A percentile compares a stretch with the other conserved stretches of the same genome.
phyloP scores from a whole-genome alignment of 2,329 filamentous ascomycete genomes.

The Lachnellula occidentalis region DNA sequence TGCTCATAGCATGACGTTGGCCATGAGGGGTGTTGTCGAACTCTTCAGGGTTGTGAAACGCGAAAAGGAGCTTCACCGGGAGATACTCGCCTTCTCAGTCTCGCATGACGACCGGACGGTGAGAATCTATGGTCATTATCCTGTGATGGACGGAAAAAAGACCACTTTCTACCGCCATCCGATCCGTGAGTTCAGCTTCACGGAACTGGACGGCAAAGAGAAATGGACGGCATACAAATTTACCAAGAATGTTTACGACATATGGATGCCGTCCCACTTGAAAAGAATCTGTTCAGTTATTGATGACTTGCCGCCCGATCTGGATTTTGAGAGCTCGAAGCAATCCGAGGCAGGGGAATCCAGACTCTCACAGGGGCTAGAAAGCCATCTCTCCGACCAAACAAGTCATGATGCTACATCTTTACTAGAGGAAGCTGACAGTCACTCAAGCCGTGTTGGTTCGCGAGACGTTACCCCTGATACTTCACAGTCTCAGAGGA shows the following conservation, averaged over 20 bases:
- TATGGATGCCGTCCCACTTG: conserved; percentile 28
- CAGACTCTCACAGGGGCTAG: conserved; percentile 12
- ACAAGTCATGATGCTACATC: conserved; percentile 1
- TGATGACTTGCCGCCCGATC: conserved; percentile 25
- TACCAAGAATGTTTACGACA: conserved; percentile 29
- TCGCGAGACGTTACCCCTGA: conserved; percentile 6
- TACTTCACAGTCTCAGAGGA: conserved; percentile 3
- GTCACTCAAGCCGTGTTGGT: neutral
- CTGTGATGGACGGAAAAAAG: conserved; percentile 14
- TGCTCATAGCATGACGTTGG: conserved; percentile 38
- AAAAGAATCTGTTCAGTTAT: conserved; percentile 24
- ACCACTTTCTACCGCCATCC: conserved; percentile 27
- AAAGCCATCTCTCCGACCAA: conserved; percentile 10
- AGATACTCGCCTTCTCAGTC: conserved; percentile 39
- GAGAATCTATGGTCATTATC: conserved; percentile 31
- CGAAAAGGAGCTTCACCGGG: conserved; percentile 22
- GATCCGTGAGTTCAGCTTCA: conserved; percentile 26
- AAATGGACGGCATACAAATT: conserved; percentile 23
- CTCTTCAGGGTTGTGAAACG: conserved; percentile 20
- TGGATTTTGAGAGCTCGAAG: conserved; percentile 16
- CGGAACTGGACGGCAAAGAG: conserved; percentile 22
- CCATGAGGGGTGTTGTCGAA: conserved; percentile 30
- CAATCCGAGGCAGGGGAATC: conserved; percentile 9
- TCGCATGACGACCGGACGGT: conserved; percentile 17
- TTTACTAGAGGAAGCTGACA: neutral